Evolutionary conservation across 305 asterid species (phyloP).

Genomic region (Solanum aculeatissimum): DNA sequence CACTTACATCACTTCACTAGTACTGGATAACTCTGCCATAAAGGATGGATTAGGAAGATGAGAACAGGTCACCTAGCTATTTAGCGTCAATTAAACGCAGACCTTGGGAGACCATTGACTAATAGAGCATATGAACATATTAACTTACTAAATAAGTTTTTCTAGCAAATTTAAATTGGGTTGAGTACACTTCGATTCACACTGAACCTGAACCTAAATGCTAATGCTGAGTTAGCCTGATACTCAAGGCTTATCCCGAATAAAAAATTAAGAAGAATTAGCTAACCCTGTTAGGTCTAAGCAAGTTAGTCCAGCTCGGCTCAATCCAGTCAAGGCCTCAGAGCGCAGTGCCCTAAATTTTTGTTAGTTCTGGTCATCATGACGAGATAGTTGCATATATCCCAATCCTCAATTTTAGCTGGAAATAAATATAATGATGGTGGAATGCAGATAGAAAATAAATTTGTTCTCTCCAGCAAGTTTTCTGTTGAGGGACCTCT

Average conservation of each 20-base stretch:
- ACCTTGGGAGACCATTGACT: neutral
- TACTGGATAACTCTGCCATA: neutral
- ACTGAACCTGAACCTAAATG: neutral
- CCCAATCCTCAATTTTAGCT: neutral
- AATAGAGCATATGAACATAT: neutral
- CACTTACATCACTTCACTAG: neutral
- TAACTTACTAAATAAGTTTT: neutral
- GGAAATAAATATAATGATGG: neutral
- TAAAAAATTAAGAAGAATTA: neutral
- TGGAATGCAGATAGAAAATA: slow-evolving; percentile 71
- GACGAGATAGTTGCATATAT: neutral
- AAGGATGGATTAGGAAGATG: neutral
- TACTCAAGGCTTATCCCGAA: neutral
- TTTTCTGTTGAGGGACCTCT: slow-evolving; percentile 87
- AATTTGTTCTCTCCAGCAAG: slow-evolving; percentile 43
- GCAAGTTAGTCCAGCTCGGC: neutral
- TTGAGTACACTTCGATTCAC: neutral
- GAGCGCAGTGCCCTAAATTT: neutral
- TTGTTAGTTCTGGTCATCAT: neutral
- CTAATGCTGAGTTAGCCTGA: neutral
- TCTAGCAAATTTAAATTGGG: neutral
- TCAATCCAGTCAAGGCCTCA: neutral
- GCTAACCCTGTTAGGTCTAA: neutral
- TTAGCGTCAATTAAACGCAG: neutral
- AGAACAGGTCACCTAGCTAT: neutral